Percentiles rank a stretch among this genome's conserved stretches.
Evolutionary conservation across 805 yeast species (phyloP).

Genomic region (Brettanomyces anomalus): DNA sequence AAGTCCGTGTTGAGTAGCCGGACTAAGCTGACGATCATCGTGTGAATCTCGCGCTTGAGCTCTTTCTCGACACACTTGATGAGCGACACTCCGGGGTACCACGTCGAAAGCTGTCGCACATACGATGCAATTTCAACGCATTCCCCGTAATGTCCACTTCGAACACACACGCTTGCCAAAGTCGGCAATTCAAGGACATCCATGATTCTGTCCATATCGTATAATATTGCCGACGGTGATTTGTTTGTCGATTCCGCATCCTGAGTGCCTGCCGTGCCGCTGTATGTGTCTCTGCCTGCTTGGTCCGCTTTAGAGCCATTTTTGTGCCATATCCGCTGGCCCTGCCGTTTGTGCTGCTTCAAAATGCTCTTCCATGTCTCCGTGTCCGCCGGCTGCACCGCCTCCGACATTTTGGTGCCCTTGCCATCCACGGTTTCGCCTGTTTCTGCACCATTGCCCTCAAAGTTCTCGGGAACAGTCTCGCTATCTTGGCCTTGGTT

Average conservation of each 20-base stretch:
- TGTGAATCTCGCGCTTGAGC: slow-evolving; percentile 45
- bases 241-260: not conserved
- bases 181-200: slow-evolving; percentile 82
- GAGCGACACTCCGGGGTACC: slow-evolving; percentile 55
- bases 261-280: not conserved
- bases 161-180: slow-evolving; percentile 72
- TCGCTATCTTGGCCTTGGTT: slow-evolving; percentile 4
- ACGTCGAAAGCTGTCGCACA: slow-evolving; percentile 54
- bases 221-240: slow-evolving; percentile 33
- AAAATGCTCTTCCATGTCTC: slow-evolving; percentile 14
- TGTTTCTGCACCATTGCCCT: slow-evolving; percentile 3
- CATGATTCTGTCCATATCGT: slow-evolving; percentile 60
- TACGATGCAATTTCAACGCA: slow-evolving; percentile 78
- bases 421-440: slow-evolving; percentile 3
- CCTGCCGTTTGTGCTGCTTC: slow-evolving; percentile 11
- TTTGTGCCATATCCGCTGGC: not conserved
- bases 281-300: not conserved
- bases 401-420: slow-evolving; percentile 6
- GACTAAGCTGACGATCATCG: slow-evolving; percentile 62
- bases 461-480: not conserved
- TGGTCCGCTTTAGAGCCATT: not conserved
- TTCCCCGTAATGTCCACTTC: slow-evolving; percentile 80
- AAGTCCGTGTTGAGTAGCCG: slow-evolving; percentile 64
- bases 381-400: not conserved
- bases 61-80: slow-evolving; percentile 41